A percentile compares a stretch with the other conserved stretches of the same genome.
phyloP scores from a whole-genome alignment of 805 yeast species.

The Candida stauntonica region DNA sequence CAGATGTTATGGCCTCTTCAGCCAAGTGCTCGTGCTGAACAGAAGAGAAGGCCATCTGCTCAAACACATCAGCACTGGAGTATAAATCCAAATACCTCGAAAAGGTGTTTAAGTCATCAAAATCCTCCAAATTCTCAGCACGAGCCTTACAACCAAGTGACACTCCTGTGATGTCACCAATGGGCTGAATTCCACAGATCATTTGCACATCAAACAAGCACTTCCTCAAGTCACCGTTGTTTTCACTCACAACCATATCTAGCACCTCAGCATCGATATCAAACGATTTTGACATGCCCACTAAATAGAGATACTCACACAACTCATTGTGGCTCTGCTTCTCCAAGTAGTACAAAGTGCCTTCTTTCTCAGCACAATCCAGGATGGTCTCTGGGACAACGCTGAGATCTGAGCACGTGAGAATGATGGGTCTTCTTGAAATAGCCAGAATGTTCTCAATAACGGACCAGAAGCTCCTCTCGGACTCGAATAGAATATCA shows the following conservation, averaged over 20 bases:
- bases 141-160: background rate
- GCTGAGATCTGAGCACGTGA: conserved; percentile 53
- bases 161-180: conserved; percentile 1
- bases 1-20: conserved; percentile 35
- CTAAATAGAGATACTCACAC: conserved; percentile 37
- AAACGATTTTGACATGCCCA: conserved; percentile 34
- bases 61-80: conserved; percentile 16
- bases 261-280: conserved; percentile 31
- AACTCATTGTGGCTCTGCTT: conserved; percentile 20
- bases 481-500: conserved; percentile 71
- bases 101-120: conserved; percentile 2
- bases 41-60: conserved; percentile 9
- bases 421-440: conserved; percentile 64
- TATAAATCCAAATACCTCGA: conserved; percentile 5
- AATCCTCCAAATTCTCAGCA: background rate
- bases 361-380: conserved; percentile 41
- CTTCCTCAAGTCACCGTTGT: conserved; percentile 41
- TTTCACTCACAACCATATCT: conserved; percentile 25
- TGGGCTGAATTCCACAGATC: conserved; percentile 24
- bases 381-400: conserved; percentile 46
- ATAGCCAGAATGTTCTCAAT: conserved; percentile 55
- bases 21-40: conserved; percentile 13
- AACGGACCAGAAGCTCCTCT: conserved; percentile 76
- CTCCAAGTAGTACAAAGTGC: conserved; percentile 34
- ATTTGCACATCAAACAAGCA: conserved; percentile 43